phyloP scores from a whole-genome alignment of 1,139 yeast species.

The Kodamaea fungicola region DNA sequence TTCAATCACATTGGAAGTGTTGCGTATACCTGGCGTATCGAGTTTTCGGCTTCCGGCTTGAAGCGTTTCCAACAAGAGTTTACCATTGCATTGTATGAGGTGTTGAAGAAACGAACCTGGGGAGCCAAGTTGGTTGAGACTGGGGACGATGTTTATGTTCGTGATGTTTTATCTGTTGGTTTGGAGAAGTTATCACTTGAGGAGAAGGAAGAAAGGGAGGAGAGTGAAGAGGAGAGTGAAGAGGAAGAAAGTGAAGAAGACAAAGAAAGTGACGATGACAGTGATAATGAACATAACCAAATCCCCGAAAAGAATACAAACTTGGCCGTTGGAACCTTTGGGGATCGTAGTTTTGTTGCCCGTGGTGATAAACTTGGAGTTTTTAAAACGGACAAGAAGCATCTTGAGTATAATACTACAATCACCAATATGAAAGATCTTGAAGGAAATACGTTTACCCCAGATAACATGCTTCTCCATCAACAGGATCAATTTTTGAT shows the following conservation, averaged over 20 bases:
- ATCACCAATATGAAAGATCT: conserved; percentile 57
- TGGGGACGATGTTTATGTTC: conserved; percentile 18
- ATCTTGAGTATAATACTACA: conserved; percentile 62
- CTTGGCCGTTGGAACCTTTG: conserved; percentile 66
- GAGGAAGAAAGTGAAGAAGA: conserved; percentile 11
- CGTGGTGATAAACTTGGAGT: conserved; percentile 81
- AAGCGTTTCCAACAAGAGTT: conserved; percentile 51
- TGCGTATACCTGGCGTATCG: conserved; percentile 60
- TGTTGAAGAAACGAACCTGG: conserved; percentile 53
- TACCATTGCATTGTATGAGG: conserved; percentile 60
- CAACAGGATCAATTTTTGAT: conserved; percentile 68
- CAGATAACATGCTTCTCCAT: conserved; percentile 70
- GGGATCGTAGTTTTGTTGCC: conserved; percentile 72
- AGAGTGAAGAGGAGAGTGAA: conserved; percentile 10
- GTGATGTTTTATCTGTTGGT: conserved; percentile 19
- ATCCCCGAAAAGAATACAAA: conserved; percentile 48
- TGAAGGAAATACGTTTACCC: conserved; percentile 53
- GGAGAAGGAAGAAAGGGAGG: conserved; percentile 11
- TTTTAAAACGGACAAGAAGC: conserved; percentile 55
- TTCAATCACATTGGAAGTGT: conserved; percentile 49
- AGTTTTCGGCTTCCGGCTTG: conserved; percentile 45
- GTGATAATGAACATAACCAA: conserved; percentile 9
- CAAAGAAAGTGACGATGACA: conserved; percentile 11
- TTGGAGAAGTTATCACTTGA: conserved; percentile 27
- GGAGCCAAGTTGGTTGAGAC: conserved; percentile 6